A percentile compares a stretch with the other conserved stretches of the same genome.
Evolutionary conservation across 1,284 basidiomycete genomes (phyloP).

Genomic region (Albatrellus sp.): DNA sequence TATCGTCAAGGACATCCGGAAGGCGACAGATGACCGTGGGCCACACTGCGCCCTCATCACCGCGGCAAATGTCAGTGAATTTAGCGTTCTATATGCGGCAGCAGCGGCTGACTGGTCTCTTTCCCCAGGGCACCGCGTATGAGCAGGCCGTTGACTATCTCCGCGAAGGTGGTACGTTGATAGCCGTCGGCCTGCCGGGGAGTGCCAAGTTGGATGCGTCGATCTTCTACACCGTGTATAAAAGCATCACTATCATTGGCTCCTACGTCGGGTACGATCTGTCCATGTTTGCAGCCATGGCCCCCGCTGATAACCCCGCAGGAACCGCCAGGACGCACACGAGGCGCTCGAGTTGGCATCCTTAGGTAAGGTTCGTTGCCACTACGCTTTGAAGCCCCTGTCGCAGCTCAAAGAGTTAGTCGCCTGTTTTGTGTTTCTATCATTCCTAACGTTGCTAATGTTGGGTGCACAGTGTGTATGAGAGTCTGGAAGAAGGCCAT

Average conservation of each 20-base stretch:
- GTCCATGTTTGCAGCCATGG: not conserved
- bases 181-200: slow-evolving; percentile 64
- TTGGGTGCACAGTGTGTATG: slow-evolving; percentile 29
- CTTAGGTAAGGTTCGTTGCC: slow-evolving; percentile 51
- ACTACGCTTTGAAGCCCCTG: slow-evolving; percentile 35
- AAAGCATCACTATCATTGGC: slow-evolving; percentile 53
- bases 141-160: slow-evolving; percentile 62
- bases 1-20: slow-evolving; percentile 49
- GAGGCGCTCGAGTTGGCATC: slow-evolving; percentile 69
- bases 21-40: slow-evolving; percentile 57
- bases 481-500: slow-evolving; percentile 39
- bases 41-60: slow-evolving; percentile 69
- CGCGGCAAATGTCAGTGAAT: slow-evolving; percentile 24
- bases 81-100: too few relatives aligned
- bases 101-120: not conserved
- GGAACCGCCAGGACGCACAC: slow-evolving; percentile 56
- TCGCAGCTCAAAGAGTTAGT: slow-evolving; percentile 37
- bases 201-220: slow-evolving; percentile 46
- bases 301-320: slow-evolving; percentile 10
- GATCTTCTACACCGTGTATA: slow-evolving; percentile 68
- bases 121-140: slow-evolving; percentile 42
- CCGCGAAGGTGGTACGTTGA: slow-evolving; percentile 48
- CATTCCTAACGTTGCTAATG: not conserved
- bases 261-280: slow-evolving; percentile 46
- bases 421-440: not conserved